phyloP scores from a whole-genome alignment of 768 basidiomycete genomes.

The Boletus rubropictus region DNA sequence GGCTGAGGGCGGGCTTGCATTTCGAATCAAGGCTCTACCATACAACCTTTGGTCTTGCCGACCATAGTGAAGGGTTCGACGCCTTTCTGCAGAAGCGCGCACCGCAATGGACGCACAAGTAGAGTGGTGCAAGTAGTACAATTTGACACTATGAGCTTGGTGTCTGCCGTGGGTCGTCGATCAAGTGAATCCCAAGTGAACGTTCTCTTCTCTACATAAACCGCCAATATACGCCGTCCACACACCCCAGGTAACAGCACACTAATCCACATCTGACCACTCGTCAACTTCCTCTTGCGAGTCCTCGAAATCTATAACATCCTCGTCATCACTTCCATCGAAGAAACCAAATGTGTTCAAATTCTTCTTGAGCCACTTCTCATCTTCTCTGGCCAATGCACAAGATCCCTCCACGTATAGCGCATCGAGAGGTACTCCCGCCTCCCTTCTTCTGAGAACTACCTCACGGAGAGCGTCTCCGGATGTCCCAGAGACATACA shows the following conservation, averaged over 20 bases:
- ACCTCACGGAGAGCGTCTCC: slow-evolving; percentile 40
- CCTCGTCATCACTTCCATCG: slow-evolving; percentile 49
- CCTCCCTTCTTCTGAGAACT: slow-evolving; percentile 37
- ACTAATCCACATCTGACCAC: slow-evolving; percentile 14
- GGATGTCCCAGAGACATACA: slow-evolving; percentile 43
- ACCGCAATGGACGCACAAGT: slow-evolving; percentile 40
- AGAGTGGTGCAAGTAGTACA: slow-evolving; percentile 1
- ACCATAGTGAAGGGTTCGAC: slow-evolving; percentile 43
- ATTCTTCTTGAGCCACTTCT: slow-evolving; percentile 47
- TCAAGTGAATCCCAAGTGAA: background rate
- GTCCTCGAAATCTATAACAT: slow-evolving; percentile 26
- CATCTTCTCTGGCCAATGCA: slow-evolving; percentile 36
- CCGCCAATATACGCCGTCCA: background rate
- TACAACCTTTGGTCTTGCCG: slow-evolving; percentile 43
- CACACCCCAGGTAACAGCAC: background rate
- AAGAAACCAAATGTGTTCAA: slow-evolving; percentile 51
- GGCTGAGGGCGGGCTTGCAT: slow-evolving; percentile 39
- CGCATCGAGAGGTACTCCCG: slow-evolving; percentile 43
- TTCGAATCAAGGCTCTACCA: slow-evolving; percentile 48
- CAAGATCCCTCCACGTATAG: slow-evolving; percentile 43
- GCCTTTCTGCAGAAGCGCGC: slow-evolving; percentile 46
- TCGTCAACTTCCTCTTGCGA: slow-evolving; percentile 6
- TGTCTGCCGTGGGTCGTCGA: background rate
- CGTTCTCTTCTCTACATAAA: background rate
- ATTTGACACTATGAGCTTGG: background rate